A percentile compares a stretch with the other conserved stretches of the same genome.
Evolutionary conservation across 805 yeast genomes (phyloP).

Genomic region (Tetrapisispora taiwanensis): DNA sequence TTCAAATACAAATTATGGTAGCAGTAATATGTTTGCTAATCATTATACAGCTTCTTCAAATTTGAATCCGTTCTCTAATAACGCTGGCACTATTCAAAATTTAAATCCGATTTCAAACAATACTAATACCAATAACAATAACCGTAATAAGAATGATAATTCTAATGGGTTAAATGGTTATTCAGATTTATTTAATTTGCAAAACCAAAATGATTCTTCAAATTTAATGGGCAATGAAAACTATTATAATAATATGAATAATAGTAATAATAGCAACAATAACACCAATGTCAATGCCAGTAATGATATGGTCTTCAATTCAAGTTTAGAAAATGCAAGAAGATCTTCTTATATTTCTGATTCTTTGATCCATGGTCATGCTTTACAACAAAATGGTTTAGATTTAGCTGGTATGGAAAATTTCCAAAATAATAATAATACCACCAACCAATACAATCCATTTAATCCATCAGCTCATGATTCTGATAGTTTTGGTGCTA

Average conservation of each 20-base stretch:
- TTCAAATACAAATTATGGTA: background rate
- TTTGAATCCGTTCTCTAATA: background rate
- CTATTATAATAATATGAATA: conserved; percentile 4
- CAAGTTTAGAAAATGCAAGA: conserved; percentile 37
- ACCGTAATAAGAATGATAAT: conserved; percentile 4
- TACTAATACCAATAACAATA: background rate
- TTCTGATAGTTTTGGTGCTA: background rate
- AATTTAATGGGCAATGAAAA: conserved; percentile 10
- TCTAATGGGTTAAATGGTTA: conserved; percentile 3
- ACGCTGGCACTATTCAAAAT: background rate
- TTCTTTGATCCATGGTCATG: conserved; percentile 34
- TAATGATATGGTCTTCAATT: background rate
- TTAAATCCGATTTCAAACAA: background rate
- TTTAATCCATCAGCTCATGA: background rate
- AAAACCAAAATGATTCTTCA: background rate
- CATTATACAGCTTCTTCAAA: background rate
- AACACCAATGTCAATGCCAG: background rate
- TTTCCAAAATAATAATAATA: background rate
- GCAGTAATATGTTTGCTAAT: background rate
- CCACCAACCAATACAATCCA: background rate
- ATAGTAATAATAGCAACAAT: conserved; percentile 5
- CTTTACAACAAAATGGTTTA: background rate
- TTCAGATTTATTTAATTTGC: background rate
- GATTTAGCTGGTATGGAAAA: background rate
- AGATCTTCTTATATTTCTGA: conserved; percentile 72